phyloP scores from a whole-genome alignment of 352 stramenopile genomes.

The Lagenidium giganteum region DNA sequence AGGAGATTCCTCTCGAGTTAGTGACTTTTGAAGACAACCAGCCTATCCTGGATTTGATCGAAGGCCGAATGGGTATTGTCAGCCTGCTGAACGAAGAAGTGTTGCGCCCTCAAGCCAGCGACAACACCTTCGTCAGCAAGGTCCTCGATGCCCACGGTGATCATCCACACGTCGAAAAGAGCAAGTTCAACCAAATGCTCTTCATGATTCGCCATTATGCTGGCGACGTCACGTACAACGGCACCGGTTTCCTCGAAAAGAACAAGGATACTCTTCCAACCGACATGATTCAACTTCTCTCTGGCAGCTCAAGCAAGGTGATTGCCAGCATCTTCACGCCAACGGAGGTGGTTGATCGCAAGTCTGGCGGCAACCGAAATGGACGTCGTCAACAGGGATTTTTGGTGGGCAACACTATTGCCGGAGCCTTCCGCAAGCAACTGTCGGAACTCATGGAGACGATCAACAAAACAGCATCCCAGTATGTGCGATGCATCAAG shows the following conservation, averaged over 20 bases:
- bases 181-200: constrained; percentile 59
- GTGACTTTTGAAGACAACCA: constrained; percentile 90
- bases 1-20: constrained; percentile 75
- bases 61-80: constrained; percentile 84
- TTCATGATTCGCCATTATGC: constrained; percentile 77
- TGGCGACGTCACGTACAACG: constrained; percentile 73
- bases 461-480: constrained; percentile 77
- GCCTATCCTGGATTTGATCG: constrained; percentile 83
- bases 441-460: constrained; percentile 72
- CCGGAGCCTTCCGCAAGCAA: constrained; percentile 70
- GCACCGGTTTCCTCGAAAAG: constrained; percentile 61
- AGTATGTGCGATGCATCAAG: constrained; percentile 87
- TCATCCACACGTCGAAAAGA: constrained; percentile 74
- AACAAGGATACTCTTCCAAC: constrained; percentile 74
- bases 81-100: constrained; percentile 94
- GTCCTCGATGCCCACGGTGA: constrained; percentile 57
- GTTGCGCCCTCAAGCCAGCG: constrained; percentile 70
- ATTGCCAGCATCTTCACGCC: constrained; percentile 58
- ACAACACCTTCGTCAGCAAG: constrained; percentile 74
- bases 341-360: constrained; percentile 11
- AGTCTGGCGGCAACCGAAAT: constrained; percentile 18
- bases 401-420: constrained; percentile 65
- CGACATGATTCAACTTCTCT: constrained; percentile 60
- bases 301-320: constrained; percentile 36
- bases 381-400: constrained; percentile 58